Evolutionary conservation across 2,329 filamentous ascomycete species (phyloP), one percentile per base, ranked within the genome.

Genomic region (Neofusicoccum parvum): DNA sequence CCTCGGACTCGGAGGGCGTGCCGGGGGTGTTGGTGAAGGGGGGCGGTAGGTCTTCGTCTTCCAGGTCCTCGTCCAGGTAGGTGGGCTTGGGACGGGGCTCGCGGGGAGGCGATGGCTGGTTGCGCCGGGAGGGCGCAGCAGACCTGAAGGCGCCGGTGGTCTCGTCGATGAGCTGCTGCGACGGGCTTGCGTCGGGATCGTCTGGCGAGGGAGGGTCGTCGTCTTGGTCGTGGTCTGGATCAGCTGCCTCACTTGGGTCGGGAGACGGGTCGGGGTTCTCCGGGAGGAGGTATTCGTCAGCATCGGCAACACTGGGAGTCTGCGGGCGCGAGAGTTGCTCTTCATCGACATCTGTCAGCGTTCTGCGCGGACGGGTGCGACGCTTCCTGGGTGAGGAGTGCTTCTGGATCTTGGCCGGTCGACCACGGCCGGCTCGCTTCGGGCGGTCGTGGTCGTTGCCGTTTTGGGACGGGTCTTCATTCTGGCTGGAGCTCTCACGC

Each of bases 271-370:
- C 67, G 39, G 60, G 58, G 15, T 70, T 66, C 50, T 72, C 70
- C 64, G 71, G 69, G 56, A 71, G 65, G 45, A 60, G 62, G 48
- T 71, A 68, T 51, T 68, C 68, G 64, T 70, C 70, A 45, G 66
- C 66, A 70, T 76, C 77, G 71, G 74, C 68, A 32, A 66, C 70
- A 51, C 68, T 71, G 53, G 72, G 70, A 49, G 75, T 74, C 23
- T 67, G 70, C 66, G 76, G 71, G 74, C 76, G 76, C 71, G 75
- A 73, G 65, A 69, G 67, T 62, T 70, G 69, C 59, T 76, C 75
- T 67, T 76, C 73, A 58, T 74, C 74, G 39, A 73, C 73, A 70
- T 77, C 75, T 66, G 71, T 70, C 69, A 76, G 72, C 49, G 73
- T 70, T 71, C 74, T 74, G 69, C 67, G 72, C 70, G 69, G 73